Percentiles rank a stretch among this genome's conserved stretches.
These are phyloP conservation scores for Juglanconis oblonga DNA, from an alignment of 2,329 filamentous ascomycete genomes.

Conservation along the genomic window DNA sequence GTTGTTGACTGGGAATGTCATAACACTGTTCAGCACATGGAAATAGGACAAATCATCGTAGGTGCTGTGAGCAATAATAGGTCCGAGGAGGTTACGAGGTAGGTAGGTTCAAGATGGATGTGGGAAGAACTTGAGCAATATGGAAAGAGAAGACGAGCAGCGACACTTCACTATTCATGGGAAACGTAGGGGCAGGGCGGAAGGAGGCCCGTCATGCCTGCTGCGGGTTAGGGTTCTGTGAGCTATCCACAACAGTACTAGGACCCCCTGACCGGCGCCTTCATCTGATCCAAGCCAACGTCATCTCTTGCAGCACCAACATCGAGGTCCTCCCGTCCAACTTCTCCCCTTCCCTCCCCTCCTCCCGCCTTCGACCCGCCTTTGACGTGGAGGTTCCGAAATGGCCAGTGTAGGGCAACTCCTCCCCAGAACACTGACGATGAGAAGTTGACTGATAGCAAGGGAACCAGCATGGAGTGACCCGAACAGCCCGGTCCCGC, in stretches of 20 bases:
- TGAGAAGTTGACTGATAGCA: constrained; percentile 19
- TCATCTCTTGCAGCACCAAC: too few species aligned
- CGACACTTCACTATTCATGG: neutral
- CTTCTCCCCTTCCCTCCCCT: too few species aligned
- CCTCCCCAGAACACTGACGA: neutral
- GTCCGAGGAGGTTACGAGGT: neutral
- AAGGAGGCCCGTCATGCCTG: too few species aligned
- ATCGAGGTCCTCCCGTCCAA: too few species aligned
- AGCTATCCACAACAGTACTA: too few species aligned
- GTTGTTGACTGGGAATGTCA: constrained; percentile 4
- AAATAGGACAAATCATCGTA: constrained; percentile 12
- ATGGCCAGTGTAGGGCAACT: constrained; percentile 18
- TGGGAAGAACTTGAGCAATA: neutral
- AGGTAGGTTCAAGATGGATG: neutral
- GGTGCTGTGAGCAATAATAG: neutral
- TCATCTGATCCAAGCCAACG: too few species aligned
- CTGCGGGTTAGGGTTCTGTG: too few species aligned
- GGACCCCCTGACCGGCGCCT: too few species aligned
- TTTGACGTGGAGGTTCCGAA: neutral
- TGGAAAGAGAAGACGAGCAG: constrained; percentile 2
- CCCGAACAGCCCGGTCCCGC: constrained; percentile 61
- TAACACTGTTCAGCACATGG: constrained; percentile 13
- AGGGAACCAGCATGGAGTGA: constrained; percentile 71
- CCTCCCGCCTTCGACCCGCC: neutral
- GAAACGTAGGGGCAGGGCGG: neutral